Conservation (phyloP, 2,329 filamentous ascomycete genomes). For the Penicillium digitatum region DNA sequence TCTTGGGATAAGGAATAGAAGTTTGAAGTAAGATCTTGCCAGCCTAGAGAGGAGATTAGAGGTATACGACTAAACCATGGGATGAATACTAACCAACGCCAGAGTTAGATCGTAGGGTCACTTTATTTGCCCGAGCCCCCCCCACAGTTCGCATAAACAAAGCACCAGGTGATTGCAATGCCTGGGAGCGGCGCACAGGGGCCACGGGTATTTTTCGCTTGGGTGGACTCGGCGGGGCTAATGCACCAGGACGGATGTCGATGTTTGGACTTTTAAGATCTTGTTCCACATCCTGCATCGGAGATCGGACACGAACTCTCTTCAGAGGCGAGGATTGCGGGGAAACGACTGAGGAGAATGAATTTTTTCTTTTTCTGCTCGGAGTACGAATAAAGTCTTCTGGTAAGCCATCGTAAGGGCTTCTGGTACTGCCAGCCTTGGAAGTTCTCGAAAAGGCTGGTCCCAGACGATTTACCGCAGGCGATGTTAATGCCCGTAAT, state of each 20-base stretch:
- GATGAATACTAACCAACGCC: constrained; percentile 35
- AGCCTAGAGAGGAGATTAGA: constrained; percentile 40
- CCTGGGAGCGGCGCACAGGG: constrained; percentile 36
- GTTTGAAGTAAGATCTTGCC: constrained; percentile 56
- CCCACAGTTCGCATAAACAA: constrained; percentile 39
- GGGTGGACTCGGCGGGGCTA: constrained; percentile 12
- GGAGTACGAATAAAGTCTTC: constrained; percentile 36
- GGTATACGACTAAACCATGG: background rate
- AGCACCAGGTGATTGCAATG: constrained; percentile 36
- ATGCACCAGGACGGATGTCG: constrained; percentile 19
- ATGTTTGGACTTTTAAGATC: constrained; percentile 29
- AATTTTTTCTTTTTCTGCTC: constrained; percentile 47
- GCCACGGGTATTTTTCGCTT: constrained; percentile 27
- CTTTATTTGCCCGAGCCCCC: constrained; percentile 29
- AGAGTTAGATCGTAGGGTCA: constrained; percentile 36
- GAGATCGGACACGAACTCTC: constrained; percentile 36
- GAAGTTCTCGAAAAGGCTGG: constrained; percentile 41
- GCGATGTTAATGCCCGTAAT: constrained; percentile 43
- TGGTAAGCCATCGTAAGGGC: constrained; percentile 25
- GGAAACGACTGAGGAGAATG: constrained; percentile 45
- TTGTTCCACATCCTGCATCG: constrained; percentile 31
- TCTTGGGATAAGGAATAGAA: constrained; percentile 59
- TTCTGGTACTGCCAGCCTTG: constrained; percentile 30
- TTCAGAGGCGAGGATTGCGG: constrained; percentile 49
- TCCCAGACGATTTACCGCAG: constrained; percentile 42